A percentile compares a stretch with the other conserved stretches of the same genome.
These are phyloP conservation scores for Emericellopsis terricola DNA, from an alignment of 495 filamentous ascomycete species.

Conservation along the genomic window DNA sequence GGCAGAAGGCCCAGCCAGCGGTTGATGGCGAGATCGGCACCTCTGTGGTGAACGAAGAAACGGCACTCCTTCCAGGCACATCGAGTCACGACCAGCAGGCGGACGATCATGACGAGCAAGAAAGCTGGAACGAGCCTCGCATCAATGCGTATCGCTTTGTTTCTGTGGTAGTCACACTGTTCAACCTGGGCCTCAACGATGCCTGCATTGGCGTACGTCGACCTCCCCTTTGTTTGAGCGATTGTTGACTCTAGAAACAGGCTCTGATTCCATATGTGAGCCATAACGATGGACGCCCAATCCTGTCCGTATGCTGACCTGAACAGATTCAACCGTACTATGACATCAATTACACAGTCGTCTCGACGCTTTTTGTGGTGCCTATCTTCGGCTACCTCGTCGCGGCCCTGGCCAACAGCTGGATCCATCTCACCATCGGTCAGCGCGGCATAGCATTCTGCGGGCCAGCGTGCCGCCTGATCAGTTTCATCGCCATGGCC, in stretches of 20 bases:
- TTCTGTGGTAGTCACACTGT: constrained; percentile 49
- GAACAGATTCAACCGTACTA: constrained; percentile 46
- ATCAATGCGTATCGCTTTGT: constrained; percentile 46
- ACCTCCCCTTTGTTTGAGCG: neutral
- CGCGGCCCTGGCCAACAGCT: constrained; percentile 53
- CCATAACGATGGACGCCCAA: too few species aligned
- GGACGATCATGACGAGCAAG: constrained; percentile 3
- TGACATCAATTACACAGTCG: constrained; percentile 51
- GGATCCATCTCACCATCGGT: constrained; percentile 37
- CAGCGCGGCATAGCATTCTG: constrained; percentile 59
- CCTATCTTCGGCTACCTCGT: constrained; percentile 65
- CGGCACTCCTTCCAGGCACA: neutral
- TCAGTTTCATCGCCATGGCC: constrained; percentile 50
- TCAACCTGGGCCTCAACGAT: constrained; percentile 69
- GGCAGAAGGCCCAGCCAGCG: too few species aligned
- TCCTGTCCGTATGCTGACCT: too few species aligned
- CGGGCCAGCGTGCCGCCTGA: constrained; percentile 41
- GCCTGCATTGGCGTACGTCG: constrained; percentile 53
- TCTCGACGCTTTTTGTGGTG: constrained; percentile 66
- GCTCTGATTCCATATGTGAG: constrained; percentile 42
- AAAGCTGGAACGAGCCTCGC: constrained; percentile 52
- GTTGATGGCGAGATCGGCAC: too few species aligned
- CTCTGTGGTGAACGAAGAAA: neutral
- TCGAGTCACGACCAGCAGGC: neutral
- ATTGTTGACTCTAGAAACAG: constrained; percentile 9